Evolutionary conservation across 164 flowering plant species (phyloP).

Genomic region (Magnolia sinica): DNA sequence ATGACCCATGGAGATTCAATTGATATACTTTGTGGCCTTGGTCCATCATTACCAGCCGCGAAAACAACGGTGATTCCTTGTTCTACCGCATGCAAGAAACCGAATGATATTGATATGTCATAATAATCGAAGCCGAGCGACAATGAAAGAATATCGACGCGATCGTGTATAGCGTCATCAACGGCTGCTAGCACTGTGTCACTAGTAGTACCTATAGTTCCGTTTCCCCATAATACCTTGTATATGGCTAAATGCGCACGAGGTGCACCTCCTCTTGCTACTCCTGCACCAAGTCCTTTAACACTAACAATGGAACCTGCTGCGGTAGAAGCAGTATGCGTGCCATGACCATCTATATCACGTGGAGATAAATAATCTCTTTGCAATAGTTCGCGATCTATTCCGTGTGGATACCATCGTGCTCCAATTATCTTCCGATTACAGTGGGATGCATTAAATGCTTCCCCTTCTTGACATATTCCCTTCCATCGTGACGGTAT

Average conservation of each 20-base stretch:
- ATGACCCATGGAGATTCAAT: slow-evolving; percentile 30
- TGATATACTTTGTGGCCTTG: slow-evolving; percentile 20
- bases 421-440: slow-evolving; percentile 28
- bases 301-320: slow-evolving; percentile 20
- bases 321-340: slow-evolving; percentile 24
- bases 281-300: slow-evolving; percentile 16
- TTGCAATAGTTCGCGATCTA: not conserved
- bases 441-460: slow-evolving; percentile 28
- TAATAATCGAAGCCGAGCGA: slow-evolving; percentile 6
- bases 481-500: slow-evolving; percentile 53
- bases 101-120: slow-evolving; percentile 15
- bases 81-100: slow-evolving; percentile 25
- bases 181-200: slow-evolving; percentile 25
- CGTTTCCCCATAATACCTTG: slow-evolving; percentile 19
- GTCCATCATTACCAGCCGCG: slow-evolving; percentile 26
- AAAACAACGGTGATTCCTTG: slow-evolving; percentile 28
- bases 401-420: slow-evolving; percentile 22
- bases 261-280: slow-evolving; percentile 27
- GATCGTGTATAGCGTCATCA: slow-evolving; percentile 29
- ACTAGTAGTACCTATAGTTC: not conserved
- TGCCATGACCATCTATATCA: slow-evolving; percentile 23
- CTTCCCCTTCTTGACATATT: slow-evolving; percentile 31
- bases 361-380: slow-evolving; percentile 22
- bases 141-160: slow-evolving; percentile 26
- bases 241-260: slow-evolving; percentile 26